Evolutionary conservation across 1,284 basidiomycete species (phyloP).

Genomic region (Cutaneotrichosporon arboriforme): DNA sequence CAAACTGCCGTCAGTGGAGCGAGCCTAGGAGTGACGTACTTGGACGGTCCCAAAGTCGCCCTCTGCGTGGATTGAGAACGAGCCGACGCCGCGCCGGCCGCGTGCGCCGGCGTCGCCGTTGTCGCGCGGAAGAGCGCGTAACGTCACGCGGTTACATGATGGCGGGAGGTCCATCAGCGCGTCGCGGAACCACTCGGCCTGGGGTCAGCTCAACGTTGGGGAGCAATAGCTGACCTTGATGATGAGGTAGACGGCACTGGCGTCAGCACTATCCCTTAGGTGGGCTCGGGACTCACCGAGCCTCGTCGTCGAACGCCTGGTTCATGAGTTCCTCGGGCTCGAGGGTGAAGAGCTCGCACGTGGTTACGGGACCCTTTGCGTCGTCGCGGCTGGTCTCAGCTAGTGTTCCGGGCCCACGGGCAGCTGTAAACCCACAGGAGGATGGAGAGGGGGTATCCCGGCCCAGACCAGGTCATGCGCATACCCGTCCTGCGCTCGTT

Average conservation of each 20-base stretch:
- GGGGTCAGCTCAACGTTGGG: slow-evolving; percentile 3
- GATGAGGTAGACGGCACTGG: slow-evolving; percentile 71
- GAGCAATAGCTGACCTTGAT: slow-evolving; percentile 58
- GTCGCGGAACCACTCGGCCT: slow-evolving; percentile 87
- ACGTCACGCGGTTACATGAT: slow-evolving; percentile 71
- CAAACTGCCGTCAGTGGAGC: slow-evolving; percentile 58
- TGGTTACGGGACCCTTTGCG: slow-evolving; percentile 73
- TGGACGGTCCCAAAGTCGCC: slow-evolving; percentile 78
- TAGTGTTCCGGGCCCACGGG: neutral
- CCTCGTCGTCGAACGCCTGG: slow-evolving; percentile 66
- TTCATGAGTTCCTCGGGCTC: slow-evolving; percentile 76
- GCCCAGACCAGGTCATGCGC: slow-evolving; percentile 73
- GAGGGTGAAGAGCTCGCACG: slow-evolving; percentile 79
- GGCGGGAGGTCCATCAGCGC: slow-evolving; percentile 84
- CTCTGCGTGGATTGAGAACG: slow-evolving; percentile 68
- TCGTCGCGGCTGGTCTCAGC: slow-evolving; percentile 65
- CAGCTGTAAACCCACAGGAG: slow-evolving; percentile 60
- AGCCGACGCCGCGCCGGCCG: slow-evolving; percentile 41
- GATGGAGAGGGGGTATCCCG: slow-evolving; percentile 71
- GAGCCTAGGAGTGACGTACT: slow-evolving; percentile 50
- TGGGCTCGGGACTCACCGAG: slow-evolving; percentile 53
- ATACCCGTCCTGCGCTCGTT: slow-evolving; percentile 58
- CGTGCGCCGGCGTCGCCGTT: slow-evolving; percentile 9
- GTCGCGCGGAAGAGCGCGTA: slow-evolving; percentile 60
- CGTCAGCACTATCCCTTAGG: slow-evolving; percentile 5